Evolutionary conservation across 106 monocot genomes (phyloP), one percentile per base, ranked within the genome.

Genomic region (Alisma plantagoaquatica): DNA sequence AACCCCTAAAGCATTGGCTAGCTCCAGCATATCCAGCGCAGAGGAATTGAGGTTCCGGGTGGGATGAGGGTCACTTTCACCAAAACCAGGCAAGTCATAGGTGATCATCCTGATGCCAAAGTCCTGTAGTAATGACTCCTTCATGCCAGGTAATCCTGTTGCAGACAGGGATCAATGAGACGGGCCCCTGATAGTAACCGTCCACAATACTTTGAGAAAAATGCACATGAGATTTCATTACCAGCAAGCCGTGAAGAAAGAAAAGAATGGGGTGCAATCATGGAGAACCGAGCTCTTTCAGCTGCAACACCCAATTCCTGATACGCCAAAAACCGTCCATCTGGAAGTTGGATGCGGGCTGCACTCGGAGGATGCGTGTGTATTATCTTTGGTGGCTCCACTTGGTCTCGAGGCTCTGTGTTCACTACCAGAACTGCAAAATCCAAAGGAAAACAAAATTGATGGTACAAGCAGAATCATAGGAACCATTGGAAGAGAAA

Each of bases 51-150:
- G 88, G 50, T 84, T 72, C 51, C 96, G 73, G n/a, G 63, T 42
- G 23, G 73, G 69, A 69, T 98, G 81, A 42, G 96, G 82, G 64
- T 89, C 96, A 63, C 96, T 98, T 75, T 98, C 96, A 49, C 89
- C 96, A 75, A 98, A 90, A 28, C 89, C 89, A 49, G 89, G 89
- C 53, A 89, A 78, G 67, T 98, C 89, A 62, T 85, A 98, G 21
- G 78, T 77, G 51, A 98, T 51, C 46, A 98, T 71, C 27, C 73
- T 64, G n/a, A 85, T 78, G 27, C 96, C 84, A 81, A 96, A 96
- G 43, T 96, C 89, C 32, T 89, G 78, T 65, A 96, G 57, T 8
- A 96, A 46, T 22, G 84, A 70, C 17, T 53, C 43, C 33, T 76
- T 84, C 27, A 84, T 65, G 29, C 88, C 96, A 58, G 88, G 96